These are phyloP conservation scores for Aspergillus tamarii DNA, from an alignment of 2,329 filamentous ascomycete genomes.

Conservation along the genomic window DNA sequence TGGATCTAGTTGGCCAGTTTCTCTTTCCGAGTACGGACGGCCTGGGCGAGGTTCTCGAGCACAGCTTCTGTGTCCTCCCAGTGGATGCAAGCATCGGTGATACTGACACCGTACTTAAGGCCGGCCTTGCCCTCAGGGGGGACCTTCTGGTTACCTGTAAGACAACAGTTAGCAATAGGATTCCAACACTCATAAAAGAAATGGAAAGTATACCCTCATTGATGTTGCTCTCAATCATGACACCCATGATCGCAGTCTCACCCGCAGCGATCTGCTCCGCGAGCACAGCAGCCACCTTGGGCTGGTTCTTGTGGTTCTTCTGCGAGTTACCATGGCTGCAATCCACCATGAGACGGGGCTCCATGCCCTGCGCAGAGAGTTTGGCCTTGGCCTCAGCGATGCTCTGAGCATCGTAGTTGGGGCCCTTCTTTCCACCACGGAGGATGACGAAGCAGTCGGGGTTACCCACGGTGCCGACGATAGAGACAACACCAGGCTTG, in stretches of 20 bases:
- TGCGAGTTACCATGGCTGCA: constrained; percentile 95
- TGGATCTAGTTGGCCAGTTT: constrained; percentile 30
- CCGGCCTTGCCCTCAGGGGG: constrained; percentile 81
- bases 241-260: constrained; percentile 87
- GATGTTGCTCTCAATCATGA: constrained; percentile 99
- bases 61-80: constrained; percentile 88
- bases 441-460: constrained; percentile 97
- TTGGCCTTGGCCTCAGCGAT: constrained; percentile 82
- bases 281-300: constrained; percentile 81
- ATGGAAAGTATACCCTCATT: constrained; percentile 69
- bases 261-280: constrained; percentile 84
- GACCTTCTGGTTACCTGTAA: constrained; percentile 78
- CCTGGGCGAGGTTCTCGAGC: constrained; percentile 75
- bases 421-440: constrained; percentile 86
- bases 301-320: constrained; percentile 97
- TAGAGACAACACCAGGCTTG: constrained; percentile 92
- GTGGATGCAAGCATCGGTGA: constrained; percentile 95
- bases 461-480: constrained; percentile 92
- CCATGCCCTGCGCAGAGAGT: constrained; percentile 72
- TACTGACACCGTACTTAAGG: constrained; percentile 91
- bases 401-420: constrained; percentile 87
- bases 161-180: constrained; percentile 11
- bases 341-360: constrained; percentile 88
- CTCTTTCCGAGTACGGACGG: constrained; percentile 74
- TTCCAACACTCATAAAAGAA: background rate